Base-by-base conservation (phyloP, 2,329 filamentous ascomycete species). In the Erysiphe neolycopersici region DNA sequence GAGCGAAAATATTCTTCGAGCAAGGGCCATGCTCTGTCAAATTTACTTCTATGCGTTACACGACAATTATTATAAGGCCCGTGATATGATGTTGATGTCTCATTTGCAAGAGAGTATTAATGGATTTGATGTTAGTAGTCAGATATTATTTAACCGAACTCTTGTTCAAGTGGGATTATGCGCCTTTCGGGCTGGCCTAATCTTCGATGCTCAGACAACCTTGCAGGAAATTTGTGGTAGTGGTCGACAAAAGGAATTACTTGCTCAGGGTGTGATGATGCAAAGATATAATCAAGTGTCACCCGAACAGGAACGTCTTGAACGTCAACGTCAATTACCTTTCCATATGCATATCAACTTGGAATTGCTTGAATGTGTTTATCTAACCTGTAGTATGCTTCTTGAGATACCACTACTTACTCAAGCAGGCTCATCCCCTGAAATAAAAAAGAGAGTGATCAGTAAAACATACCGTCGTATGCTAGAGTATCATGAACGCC, bases 271-370 rank as follows among this genome's bases (percentile, higher is more conserved):
- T 61, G 83, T 98, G 49, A 93, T 95, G 68, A 89, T 98, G 61
- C 89, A 98, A 66, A 75, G 89, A 53, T 98, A 85, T 65, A 87
- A 74, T 55, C 85, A 93, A 57, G 89, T 98, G 48, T 89, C 85
- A 32, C 89, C 89, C 16, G 89, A 98, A 64, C 89, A 98, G 63
- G 89, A 98, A 66, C 81, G 87, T 51, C 71, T 95, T 35, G 89
- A 98, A 67, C 82, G 89, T 60, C 87, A 95, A 65, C 78, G 89
- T 55, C 89, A 98, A 65, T 72, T 98, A 52, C 89, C 89, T 33
- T 98, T 98, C 76, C 89, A 98, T 68, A 94, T 98, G 84, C 89
- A 98, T 71, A 98, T 98, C 69, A 98, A 98, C 68, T 72, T 98
- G 43, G 89, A 98, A 62, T 73, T 98, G 44, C 73, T 98, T 35